Evolutionary conservation across 371 early-diverging fungal genomes (phyloP), one percentile per base, ranked within the genome.

Genomic region (Mortierella polycephala): DNA sequence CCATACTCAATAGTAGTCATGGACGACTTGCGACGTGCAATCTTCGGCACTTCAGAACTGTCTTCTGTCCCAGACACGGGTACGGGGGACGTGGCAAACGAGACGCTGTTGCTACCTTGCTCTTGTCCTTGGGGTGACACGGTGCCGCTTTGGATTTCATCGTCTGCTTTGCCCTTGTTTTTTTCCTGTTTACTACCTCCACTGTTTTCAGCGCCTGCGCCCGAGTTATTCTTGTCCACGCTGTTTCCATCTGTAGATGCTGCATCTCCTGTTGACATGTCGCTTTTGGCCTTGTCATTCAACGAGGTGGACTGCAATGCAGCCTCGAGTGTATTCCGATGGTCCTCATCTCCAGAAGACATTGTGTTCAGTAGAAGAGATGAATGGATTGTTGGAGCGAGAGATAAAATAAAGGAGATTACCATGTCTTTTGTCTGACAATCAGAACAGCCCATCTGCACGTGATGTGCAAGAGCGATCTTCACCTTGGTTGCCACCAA

Each of bases 21-120:
- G 23, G 77, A 71, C 5, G 77, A 77, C 52, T 71, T 77, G 45
- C 77, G 77, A 16, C 77, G 77, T n/a, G 61, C n/a, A 20, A 75
- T 39, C 11, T 6, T 11, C 0, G 65, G 51, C 1, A 11, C 37
- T 21, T 47, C 16, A 9, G 52, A 18, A 16, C 13, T 21, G 13
- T 58, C 37, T 5, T 60, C 65, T 6, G 57, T 11, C 1, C 40
- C 41, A 13, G 39, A 50, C 18, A 23, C 18, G 13, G 49, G 2
- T 20, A 58, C 66, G 37, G 50, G 20, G 14, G 40, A 13, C 37
- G 3, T 40, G 1, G 54, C 41, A 12, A 54, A 60, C 7, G 69
- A 54, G 18, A 57, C 50, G 51, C 42, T 44, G n/a, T 37, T 18
- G 14, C 39, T 18, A 44, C 40, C 16, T 51, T 6, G 16, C 2